phyloP scores from a whole-genome alignment of 306 rosid species.

The Quercus gilva region DNA sequence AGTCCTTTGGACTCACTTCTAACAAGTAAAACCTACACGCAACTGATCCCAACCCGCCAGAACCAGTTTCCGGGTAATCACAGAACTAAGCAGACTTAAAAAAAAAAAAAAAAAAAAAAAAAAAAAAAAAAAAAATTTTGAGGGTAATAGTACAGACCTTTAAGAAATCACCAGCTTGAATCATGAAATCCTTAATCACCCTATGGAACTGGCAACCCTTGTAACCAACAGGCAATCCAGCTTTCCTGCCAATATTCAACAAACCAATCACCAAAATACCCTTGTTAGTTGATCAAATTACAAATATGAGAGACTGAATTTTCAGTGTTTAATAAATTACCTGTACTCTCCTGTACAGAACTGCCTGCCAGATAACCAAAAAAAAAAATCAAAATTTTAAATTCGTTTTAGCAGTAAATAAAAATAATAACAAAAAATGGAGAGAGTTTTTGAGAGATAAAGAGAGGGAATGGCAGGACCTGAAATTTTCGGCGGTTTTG shows the following conservation, averaged over 20 bases:
- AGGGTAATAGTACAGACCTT: constrained; percentile 45
- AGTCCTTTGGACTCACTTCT: too few relatives aligned
- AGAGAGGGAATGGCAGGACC: constrained; percentile 21
- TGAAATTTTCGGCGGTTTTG: constrained; percentile 88
- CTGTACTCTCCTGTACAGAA: constrained; percentile 98
- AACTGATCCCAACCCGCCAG: too few relatives aligned
- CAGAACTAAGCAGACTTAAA: neutral
- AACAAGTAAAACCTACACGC: too few relatives aligned
- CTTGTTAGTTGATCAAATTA: neutral
- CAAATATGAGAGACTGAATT: neutral
- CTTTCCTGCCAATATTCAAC: constrained; percentile 54
- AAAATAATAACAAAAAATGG: neutral
- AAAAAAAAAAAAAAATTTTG: neutral
- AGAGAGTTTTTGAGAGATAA: neutral
- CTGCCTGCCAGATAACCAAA: constrained; percentile 60
- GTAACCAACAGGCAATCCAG: constrained; percentile 91
- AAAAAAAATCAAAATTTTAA: neutral
- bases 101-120: constrained; percentile 2
- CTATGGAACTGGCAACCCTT: constrained; percentile 96
- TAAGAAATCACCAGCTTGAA: constrained; percentile 92
- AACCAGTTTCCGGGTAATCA: neutral
- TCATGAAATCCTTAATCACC: constrained; percentile 96
- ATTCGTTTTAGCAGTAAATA: neutral
- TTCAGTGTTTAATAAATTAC: constrained; percentile 27
- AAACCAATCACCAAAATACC: constrained; percentile 1